Conservation (phyloP, 139 green algal genomes). For the Chlamydomonas applanata region DNA sequence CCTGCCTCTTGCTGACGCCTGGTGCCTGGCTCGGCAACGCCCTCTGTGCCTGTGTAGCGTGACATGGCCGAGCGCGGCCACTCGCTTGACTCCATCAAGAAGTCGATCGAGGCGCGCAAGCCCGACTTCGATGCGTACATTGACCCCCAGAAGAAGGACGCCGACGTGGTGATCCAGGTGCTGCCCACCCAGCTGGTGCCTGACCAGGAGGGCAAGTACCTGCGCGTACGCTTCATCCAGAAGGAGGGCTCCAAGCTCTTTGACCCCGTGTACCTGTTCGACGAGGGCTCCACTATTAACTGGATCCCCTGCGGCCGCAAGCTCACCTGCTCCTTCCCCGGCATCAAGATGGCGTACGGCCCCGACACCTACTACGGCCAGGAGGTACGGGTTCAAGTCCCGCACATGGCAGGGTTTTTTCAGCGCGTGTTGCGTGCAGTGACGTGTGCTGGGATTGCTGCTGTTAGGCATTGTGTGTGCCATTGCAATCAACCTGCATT, state of each 20-base stretch:
- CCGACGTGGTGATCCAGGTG: constrained; percentile 88
- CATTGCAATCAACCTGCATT: too few relatives aligned
- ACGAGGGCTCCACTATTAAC: constrained; percentile 98
- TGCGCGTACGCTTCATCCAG: constrained; percentile 98
- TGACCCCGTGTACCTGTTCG: constrained; percentile 93
- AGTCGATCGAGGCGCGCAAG: constrained; percentile 96
- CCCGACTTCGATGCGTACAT: constrained; percentile 99
- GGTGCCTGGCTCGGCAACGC: too few relatives aligned
- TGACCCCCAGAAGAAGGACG: constrained; percentile 98
- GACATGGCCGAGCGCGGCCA: constrained; percentile 99
- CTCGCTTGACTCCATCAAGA: constrained; percentile 97
- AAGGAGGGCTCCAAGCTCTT: constrained; percentile 93
- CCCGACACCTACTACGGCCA: constrained; percentile 91
- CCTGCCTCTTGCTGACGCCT: too few relatives aligned
- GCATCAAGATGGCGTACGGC: constrained; percentile 92
- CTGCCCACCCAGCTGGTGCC: constrained; percentile 99
- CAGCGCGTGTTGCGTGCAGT: too few relatives aligned
- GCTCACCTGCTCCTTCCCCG: constrained; percentile 98
- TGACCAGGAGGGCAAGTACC: constrained; percentile 98
- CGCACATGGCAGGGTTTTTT: too few relatives aligned
- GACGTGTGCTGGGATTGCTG: too few relatives aligned
- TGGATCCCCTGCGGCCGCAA: constrained; percentile 99
- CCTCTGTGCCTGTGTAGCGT: too few relatives aligned
- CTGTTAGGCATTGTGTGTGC: too few relatives aligned
- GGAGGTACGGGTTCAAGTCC: too few relatives aligned